Conservation (phyloP, 176 grass and related monocot species). For the Aegilops umbellulata region DNA sequence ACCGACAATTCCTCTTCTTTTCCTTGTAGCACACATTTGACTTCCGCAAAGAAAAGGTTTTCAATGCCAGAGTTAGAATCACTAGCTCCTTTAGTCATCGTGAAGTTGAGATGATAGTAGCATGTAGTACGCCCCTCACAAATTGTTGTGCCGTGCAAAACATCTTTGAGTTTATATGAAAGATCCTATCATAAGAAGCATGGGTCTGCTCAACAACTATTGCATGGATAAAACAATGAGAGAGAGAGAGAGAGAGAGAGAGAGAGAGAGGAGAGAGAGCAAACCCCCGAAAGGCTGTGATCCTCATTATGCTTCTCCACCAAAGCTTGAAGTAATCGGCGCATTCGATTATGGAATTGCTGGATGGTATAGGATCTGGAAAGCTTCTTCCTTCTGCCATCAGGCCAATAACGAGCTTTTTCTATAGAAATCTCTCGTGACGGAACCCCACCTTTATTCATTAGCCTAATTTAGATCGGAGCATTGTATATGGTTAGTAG, state of each 20-base stretch:
- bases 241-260: neutral
- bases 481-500: neutral
- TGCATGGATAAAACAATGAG: neutral
- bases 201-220: neutral
- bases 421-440: neutral
- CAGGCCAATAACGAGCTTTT: neutral
- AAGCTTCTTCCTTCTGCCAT: neutral
- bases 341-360: neutral
- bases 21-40: neutral
- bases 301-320: neutral
- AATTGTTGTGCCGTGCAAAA: neutral
- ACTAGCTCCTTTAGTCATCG: neutral
- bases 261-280: neutral
- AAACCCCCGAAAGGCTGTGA: neutral
- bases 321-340: neutral
- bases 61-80: neutral
- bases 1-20: neutral
- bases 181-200: neutral
- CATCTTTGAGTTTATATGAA: constrained; percentile 6
- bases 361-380: neutral
- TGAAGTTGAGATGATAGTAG: constrained; percentile 28
- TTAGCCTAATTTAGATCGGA: neutral
- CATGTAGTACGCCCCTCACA: neutral
- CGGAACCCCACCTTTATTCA: neutral
- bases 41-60: constrained; percentile 28